Conservation (phyloP, 78 protist species). For the Isochrysis galbana region DNA sequence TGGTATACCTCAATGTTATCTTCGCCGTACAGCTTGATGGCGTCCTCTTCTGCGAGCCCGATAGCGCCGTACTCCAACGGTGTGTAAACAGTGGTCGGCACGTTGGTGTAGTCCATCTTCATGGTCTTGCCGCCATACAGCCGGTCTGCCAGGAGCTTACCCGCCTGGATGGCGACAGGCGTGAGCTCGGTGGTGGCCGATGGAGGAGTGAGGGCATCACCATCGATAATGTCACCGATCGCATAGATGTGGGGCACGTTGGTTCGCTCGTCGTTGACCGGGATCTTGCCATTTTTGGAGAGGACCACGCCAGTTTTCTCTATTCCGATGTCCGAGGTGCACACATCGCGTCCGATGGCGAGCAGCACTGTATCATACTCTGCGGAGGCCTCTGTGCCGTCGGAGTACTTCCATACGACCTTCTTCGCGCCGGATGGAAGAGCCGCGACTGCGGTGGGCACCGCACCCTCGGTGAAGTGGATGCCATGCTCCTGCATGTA, state of each 20-base stretch:
- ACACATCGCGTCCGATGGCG: conserved; percentile 86
- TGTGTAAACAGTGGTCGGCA: conserved; percentile 95
- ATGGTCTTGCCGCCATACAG: conserved; percentile 55
- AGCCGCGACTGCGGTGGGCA: conserved; percentile 49
- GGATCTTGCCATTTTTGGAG: conserved; percentile 59
- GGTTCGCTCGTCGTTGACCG: conserved; percentile 69
- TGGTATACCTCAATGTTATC: conserved; percentile 73
- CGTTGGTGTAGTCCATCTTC: conserved; percentile 51
- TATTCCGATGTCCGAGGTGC: conserved; percentile 55
- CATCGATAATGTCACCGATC: conserved; percentile 67
- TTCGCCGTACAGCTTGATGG: conserved; percentile 68
- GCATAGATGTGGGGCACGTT: conserved; percentile 77
- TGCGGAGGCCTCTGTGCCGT: neutral
- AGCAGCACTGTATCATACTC: conserved; percentile 84
- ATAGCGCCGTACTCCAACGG: conserved; percentile 90
- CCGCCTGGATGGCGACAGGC: conserved; percentile 91
- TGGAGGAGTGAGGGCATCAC: conserved; percentile 36
- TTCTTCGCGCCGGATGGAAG: neutral
- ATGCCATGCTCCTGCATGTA: conserved; percentile 74
- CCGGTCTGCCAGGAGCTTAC: conserved; percentile 74
- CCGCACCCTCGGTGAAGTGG: conserved; percentile 44
- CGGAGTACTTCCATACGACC: neutral
- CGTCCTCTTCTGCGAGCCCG: conserved; percentile 88
- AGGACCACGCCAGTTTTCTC: conserved; percentile 48
- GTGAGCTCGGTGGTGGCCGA: conserved; percentile 78